phyloP scores from a whole-genome alignment of 495 filamentous ascomycete species.

The Rhizodiscina lignyota region DNA sequence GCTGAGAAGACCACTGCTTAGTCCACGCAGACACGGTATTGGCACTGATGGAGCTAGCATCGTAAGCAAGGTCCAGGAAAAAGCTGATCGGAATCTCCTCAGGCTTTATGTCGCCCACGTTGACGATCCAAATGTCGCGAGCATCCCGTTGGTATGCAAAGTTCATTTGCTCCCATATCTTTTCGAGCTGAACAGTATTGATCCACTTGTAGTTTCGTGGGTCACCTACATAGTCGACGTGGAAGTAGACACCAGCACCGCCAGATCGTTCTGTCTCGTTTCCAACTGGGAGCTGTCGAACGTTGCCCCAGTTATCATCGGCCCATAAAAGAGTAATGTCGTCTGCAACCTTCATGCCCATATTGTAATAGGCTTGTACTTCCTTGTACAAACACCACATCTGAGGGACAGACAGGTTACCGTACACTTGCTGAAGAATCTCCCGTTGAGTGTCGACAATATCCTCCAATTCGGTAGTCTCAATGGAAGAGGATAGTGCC shows the following conservation, averaged over 20 bases:
- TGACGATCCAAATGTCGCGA: conserved; percentile 57
- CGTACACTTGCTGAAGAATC: conserved; percentile 38
- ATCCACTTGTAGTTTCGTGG: conserved; percentile 55
- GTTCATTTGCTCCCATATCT: conserved; percentile 50
- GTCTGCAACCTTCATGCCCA: conserved; percentile 50
- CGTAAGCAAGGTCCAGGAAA: conserved; percentile 51
- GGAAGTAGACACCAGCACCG: conserved; percentile 63
- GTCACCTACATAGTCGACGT: conserved; percentile 57
- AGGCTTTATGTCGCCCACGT: conserved; percentile 58
- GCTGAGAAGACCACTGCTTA: conserved; percentile 36
- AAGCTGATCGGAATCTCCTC: conserved; percentile 52
- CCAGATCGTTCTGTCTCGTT: conserved; percentile 43
- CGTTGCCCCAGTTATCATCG: conserved; percentile 62
- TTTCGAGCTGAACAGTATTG: conserved; percentile 49
- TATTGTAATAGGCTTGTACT: conserved; percentile 44
- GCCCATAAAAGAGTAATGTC: conserved; percentile 59
- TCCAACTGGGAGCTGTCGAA: conserved; percentile 43
- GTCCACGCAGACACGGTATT: conserved; percentile 40
- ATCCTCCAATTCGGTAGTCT: conserved; percentile 40
- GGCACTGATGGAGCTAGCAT: conserved; percentile 34
- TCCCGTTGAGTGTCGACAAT: conserved; percentile 42
- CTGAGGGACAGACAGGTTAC: conserved; percentile 42
- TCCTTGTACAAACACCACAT: conserved; percentile 39
- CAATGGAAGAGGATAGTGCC: conserved; percentile 35
- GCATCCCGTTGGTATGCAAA: conserved; percentile 44